Conservation (phyloP, 768 basidiomycete genomes). For the Mycena sanguinolenta region DNA sequence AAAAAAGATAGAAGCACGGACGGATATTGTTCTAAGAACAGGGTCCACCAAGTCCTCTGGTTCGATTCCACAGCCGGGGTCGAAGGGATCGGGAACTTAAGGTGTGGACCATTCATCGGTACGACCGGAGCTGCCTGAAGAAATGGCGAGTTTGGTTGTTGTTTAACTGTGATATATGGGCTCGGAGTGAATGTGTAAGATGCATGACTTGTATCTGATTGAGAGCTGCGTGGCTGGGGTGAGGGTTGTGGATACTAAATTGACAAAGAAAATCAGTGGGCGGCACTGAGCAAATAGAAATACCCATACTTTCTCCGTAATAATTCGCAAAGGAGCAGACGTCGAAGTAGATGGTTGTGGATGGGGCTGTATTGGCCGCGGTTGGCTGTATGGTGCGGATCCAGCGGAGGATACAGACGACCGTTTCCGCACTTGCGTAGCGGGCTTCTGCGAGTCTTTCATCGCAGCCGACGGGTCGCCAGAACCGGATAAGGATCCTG, state of each 20-base stretch:
- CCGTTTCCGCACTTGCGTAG: slow-evolving; percentile 13
- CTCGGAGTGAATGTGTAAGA: slow-evolving; percentile 22
- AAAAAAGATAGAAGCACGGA: slow-evolving; percentile 39
- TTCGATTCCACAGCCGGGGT: slow-evolving; percentile 50
- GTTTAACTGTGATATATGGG: slow-evolving; percentile 25
- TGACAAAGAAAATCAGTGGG: not conserved
- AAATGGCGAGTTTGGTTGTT: slow-evolving; percentile 46
- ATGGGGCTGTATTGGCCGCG: slow-evolving; percentile 26
- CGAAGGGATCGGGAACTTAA: slow-evolving; percentile 51
- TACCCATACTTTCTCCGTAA: slow-evolving; percentile 23
- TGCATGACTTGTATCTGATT: slow-evolving; percentile 2
- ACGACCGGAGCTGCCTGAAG: slow-evolving; percentile 32
- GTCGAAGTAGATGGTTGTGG: slow-evolving; percentile 17
- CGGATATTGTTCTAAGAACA: slow-evolving; percentile 54
- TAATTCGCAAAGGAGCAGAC: slow-evolving; percentile 30
- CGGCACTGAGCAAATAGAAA: not conserved
- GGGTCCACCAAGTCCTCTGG: slow-evolving; percentile 60
- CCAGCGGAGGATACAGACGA: slow-evolving; percentile 8
- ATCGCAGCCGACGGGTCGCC: not conserved
- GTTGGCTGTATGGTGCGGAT: slow-evolving; percentile 12
- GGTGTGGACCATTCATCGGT: slow-evolving; percentile 40
- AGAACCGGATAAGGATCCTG: slow-evolving; percentile 31
- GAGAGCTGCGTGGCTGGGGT: slow-evolving; percentile 13
- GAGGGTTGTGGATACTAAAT: slow-evolving; percentile 16
- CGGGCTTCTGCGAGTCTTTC: slow-evolving; percentile 16